Conservation (phyloP, 768 basidiomycete genomes). For the Chalciporus sphaerocephalus region DNA sequence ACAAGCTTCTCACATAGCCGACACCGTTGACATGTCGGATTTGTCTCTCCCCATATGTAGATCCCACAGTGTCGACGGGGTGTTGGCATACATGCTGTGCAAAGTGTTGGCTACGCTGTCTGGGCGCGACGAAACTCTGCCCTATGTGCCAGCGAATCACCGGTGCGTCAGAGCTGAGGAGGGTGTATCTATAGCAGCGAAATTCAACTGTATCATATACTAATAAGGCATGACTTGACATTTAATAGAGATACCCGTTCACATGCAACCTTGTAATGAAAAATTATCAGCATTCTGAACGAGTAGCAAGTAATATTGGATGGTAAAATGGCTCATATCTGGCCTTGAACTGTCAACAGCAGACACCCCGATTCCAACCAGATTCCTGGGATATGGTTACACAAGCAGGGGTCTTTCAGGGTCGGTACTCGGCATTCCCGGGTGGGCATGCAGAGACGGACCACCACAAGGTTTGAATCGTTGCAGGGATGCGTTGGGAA, state of each 20-base stretch:
- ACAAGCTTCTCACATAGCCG: constrained; percentile 12
- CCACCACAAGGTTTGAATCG: constrained; percentile 73
- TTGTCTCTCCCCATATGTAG: constrained; percentile 72
- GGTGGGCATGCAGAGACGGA: constrained; percentile 22
- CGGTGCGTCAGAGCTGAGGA: constrained; percentile 64
- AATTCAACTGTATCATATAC: not conserved
- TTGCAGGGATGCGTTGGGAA: constrained; percentile 7
- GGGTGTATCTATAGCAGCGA: constrained; percentile 61
- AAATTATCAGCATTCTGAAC: constrained; percentile 2
- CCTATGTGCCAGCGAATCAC: constrained; percentile 88
- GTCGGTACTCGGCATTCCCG: constrained; percentile 4
- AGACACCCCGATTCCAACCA: constrained; percentile 45
- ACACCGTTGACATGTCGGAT: constrained; percentile 56
- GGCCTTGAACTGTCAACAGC: constrained; percentile 76
- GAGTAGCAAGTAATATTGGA: too few species aligned
- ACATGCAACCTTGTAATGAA: constrained; percentile 3
- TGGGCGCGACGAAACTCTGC: constrained; percentile 77
- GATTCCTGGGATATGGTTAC: constrained; percentile 44
- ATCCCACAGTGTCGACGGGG: constrained; percentile 76
- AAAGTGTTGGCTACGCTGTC: constrained; percentile 80
- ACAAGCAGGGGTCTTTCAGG: constrained; percentile 31
- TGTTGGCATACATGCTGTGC: constrained; percentile 87
- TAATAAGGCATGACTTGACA: constrained; percentile 1
- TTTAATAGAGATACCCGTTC: not conserved
- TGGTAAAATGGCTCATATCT: constrained; percentile 64